These are phyloP conservation scores for Xanthoceras sorbifolium DNA, from an alignment of 345 rosid species.

Conservation along the genomic window DNA sequence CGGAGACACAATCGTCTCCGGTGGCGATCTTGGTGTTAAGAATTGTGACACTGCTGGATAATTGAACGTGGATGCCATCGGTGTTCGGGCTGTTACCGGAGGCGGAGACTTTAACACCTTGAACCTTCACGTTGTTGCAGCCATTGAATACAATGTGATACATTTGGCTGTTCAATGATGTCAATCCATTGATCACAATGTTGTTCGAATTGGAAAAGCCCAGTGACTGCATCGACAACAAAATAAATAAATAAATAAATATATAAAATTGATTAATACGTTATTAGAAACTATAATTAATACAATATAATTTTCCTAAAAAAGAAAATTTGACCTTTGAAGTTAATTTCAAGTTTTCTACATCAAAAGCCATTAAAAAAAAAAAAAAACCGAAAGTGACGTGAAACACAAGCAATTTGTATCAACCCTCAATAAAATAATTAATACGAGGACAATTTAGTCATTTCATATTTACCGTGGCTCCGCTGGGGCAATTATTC, in stretches of 20 bases:
- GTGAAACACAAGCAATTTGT: no score
- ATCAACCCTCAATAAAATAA: not conserved
- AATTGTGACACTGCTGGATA: no score
- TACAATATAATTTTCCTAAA: not conserved
- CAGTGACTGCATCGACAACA: constrained; percentile 56
- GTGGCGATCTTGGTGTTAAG: constrained; percentile 67
- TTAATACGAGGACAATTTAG: not conserved
- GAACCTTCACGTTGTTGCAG: no score
- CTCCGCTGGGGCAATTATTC: constrained; percentile 75
- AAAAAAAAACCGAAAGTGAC: not conserved
- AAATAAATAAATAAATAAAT: not conserved
- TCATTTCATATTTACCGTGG: constrained; percentile 49
- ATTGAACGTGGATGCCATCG: no score
- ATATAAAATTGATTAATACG: no score
- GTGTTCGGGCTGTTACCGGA: no score
- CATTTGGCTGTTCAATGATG: constrained; percentile 80
- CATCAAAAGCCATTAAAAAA: not conserved
- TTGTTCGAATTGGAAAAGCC: constrained; percentile 53
- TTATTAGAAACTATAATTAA: no score
- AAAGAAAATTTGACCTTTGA: not conserved
- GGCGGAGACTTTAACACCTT: no score
- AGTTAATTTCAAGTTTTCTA: no score
- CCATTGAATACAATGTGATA: no score
- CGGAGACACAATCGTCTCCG: constrained; percentile 84
- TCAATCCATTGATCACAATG: constrained; percentile 47